These are phyloP conservation scores for Aspergillus carlsbadensis DNA, from an alignment of 495 filamentous ascomycete genomes.

Conservation along the genomic window DNA sequence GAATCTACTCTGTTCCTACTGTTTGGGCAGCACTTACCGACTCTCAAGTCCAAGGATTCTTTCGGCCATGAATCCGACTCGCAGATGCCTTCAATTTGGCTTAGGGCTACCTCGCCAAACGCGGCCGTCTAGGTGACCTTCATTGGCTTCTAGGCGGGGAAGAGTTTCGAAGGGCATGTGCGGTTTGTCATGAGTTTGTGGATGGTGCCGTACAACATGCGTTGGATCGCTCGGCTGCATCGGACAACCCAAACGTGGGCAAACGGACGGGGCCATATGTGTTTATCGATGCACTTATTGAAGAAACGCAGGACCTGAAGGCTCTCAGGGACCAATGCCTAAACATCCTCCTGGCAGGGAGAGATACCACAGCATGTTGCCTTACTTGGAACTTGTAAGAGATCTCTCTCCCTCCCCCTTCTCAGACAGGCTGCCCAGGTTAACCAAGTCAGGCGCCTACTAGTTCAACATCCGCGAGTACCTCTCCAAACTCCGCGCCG, in stretches of 20 bases:
- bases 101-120: too few relatives aligned
- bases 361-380: constrained; percentile 59
- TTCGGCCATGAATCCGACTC: neutral
- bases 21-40: constrained; percentile 45
- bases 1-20: constrained; percentile 44
- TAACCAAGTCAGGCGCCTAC: constrained; percentile 18
- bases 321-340: constrained; percentile 56
- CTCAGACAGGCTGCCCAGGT: neutral
- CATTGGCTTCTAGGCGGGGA: too few relatives aligned
- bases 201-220: neutral
- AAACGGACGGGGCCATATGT: constrained; percentile 20
- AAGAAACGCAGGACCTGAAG: constrained; percentile 21
- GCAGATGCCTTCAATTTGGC: too few relatives aligned
- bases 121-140: too few relatives aligned
- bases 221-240: neutral
- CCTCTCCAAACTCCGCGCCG: constrained; percentile 21
- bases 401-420: neutral
- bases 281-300: constrained; percentile 13
- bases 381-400: constrained; percentile 31
- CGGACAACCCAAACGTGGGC: constrained; percentile 7
- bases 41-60: constrained; percentile 15
- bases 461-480: constrained; percentile 24
- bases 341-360: constrained; percentile 57
- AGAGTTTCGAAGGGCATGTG: too few relatives aligned
- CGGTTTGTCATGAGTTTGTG: neutral